Percentiles rank a stretch among this genome's conserved stretches.
These are phyloP conservation scores for Capillidium heterosporum DNA, from an alignment of 371 early-diverging fungal species.

Conservation along the genomic window DNA sequence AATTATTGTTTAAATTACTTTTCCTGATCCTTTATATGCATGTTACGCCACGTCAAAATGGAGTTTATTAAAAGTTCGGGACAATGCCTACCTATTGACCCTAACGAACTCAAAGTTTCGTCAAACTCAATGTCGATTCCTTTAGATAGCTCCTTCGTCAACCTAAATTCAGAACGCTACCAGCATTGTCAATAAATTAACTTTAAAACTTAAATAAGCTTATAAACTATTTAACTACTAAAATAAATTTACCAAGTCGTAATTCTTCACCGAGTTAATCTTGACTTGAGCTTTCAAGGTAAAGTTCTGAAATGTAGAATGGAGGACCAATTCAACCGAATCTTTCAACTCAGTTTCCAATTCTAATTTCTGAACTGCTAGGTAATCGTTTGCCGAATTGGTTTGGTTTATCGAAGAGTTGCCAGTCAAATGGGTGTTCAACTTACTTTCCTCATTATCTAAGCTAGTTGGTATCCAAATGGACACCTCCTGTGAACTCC, in stretches of 20 bases:
- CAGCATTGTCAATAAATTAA: neutral
- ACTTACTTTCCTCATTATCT: neutral
- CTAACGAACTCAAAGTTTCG: neutral
- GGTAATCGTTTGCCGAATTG: neutral
- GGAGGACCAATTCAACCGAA: neutral
- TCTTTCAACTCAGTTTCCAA: neutral
- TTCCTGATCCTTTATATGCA: neutral
- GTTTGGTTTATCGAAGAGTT: neutral
- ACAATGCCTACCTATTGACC: neutral
- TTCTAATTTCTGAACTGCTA: neutral
- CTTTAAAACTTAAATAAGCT: neutral
- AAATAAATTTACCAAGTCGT: neutral
- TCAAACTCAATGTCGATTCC: neutral
- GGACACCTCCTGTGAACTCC: neutral
- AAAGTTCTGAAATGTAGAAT: neutral
- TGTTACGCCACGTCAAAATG: conserved; percentile 1
- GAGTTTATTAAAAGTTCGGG: neutral
- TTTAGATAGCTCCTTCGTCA: neutral
- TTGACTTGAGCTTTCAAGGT: neutral
- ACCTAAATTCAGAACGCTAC: neutral
- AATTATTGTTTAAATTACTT: neutral
- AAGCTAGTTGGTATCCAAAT: neutral
- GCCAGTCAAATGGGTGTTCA: neutral
- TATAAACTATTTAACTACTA: neutral
- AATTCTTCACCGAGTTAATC: neutral